Evolutionary conservation across 352 stramenopile genomes (phyloP), one percentile per base, ranked within the genome.

Genomic region (Phytophthora cactorum): DNA sequence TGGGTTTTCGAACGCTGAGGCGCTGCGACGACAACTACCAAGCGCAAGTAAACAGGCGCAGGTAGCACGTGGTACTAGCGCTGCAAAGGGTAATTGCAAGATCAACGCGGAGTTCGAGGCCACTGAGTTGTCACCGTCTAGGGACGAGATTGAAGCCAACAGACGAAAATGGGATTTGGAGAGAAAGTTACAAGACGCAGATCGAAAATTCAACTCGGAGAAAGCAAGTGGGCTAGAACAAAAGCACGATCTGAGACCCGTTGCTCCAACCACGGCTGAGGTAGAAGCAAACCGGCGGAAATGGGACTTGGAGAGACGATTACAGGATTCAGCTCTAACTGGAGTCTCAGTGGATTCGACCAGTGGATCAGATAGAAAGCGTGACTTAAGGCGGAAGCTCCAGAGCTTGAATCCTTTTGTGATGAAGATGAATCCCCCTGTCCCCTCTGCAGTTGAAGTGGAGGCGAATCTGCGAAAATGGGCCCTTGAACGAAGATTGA

Each of bases 1-100:
- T n/a, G 74, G 70, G 1, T 78, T 75, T 51, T 72, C 66, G 10
- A 77, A 70, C 15, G 14, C 52, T 4, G 64, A 75, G 17, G 72
- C 68, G 14, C 59, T 80, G 34, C 62, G 57, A 36, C n/a, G 41
- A 22, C 59, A 75, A 39, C 57, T 80, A 15, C 62, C 73, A 57
- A 36, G 15, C 27, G 50, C 45, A 56, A 44, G 22, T 17, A 63
- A 66, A 31, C 52, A 57, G 9, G 46, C 49, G 3, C 57, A 52
- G 27, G 15, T 57, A 34, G 12, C 14, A 54, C 38, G n/a, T 4
- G 17, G 59, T n/a, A 11, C 36, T 32, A 43, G 11, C 28, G 10
- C 9, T 5, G 17, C 14, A 9, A 63, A 66, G 41, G 36, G 29
- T 5, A 59, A 60, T 5, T 14, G 27, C 52, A 60, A 65, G 41